Evolutionary conservation across 2,329 filamentous ascomycete genomes (phyloP), one percentile per base, ranked within the genome.

Genomic region (Thermoascus crustaceus): DNA sequence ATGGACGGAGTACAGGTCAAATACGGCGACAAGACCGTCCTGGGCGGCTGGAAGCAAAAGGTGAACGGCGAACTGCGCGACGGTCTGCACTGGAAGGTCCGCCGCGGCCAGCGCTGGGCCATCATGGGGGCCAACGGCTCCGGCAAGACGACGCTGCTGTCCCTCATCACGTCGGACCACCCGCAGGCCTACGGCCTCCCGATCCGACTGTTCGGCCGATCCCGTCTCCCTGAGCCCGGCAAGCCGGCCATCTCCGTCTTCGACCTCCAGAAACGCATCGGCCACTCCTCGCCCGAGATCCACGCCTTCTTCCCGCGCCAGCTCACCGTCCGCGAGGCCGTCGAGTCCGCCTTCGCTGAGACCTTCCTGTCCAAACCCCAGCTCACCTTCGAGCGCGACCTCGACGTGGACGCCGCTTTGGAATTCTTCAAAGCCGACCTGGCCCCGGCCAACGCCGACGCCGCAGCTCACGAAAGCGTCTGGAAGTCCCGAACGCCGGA

Each of bases 111-210:
- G 55, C 78, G 88, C 43, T 94, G 87, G 83, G 89, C 85, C 3
- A 75, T 96, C 11, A 91, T 98, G 53, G 91, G 91, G 0, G 82
- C 88, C 20, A 96, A 98, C 49, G 91, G 75, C 8, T 94, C 86
- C 1, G 91, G 91, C 11, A 98, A 98, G 67, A 98, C 91, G 0
- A 98, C 91, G 0, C 73, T 98, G 24, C 75, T 96, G 18, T 91
- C 87, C 4, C 72, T 98, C 4, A 83, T 98, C 40, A 93, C 85
- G 40, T 96, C 89, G 1, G 91, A 98, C 53, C 91, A 98, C 50
- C 91, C 91, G 0, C 89, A 96, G 59, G 80, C 88, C 0, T 98
- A 96, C 58, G 85, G 85, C 0, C 75, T 88, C 16, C 88, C 89
- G 0, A 81, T 98, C 41, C 81, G 76, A 47, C 71, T 95, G 9